Base-by-base conservation (phyloP, 2,329 filamentous ascomycete species). In the Didymella arachidicola region DNA sequence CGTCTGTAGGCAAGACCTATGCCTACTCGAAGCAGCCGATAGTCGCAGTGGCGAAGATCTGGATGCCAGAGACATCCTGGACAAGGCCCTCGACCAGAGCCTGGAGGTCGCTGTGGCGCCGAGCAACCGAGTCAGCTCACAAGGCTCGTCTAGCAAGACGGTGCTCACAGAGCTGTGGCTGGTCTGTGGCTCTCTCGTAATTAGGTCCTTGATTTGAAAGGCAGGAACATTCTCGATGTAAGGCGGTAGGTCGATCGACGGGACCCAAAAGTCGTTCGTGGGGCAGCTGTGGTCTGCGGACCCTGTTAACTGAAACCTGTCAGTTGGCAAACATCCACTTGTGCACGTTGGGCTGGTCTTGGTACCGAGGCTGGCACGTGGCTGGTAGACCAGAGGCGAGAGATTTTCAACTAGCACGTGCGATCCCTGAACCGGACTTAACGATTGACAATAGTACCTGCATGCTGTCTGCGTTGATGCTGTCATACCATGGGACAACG, bases 321-420 rank as follows among this genome's bases (percentile, higher is more conserved):
- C 47, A 42, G 16, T 50, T 12, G 8, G 38, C 25, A n/a, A 22
- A 53, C 32, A 7, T 22, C 41, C 51, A 12, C 38, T 41, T 46
- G 26, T 43, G 38, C 18, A 34, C 19, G 42, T 27, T 36, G 6
- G 7, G 18, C 30, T 52, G 19, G n/a, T 25, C 11, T 25, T 39
- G 49, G 50, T 44, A 44, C 49, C 44, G 49, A 45, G 34, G 50
- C 39, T 50, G 44, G 42, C 39, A 30, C 44, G 49, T 41, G 34
- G 50, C 39, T 50, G 44, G 42, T 44, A 30, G 18, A 53, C 44
- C 39, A 39, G 27, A 8, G 6, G 18, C 38, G 49, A 29, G 18
- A 44, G 53, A 53, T 27, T 11, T 14, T 27, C n/a, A 16, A 6
- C 38, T 30, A 48, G 43, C 49, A 41, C 45, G 38, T 49, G 43